Base-by-base conservation (phyloP, 192 early-diverging fungal species). In the Funneliformis geosporum region DNA sequence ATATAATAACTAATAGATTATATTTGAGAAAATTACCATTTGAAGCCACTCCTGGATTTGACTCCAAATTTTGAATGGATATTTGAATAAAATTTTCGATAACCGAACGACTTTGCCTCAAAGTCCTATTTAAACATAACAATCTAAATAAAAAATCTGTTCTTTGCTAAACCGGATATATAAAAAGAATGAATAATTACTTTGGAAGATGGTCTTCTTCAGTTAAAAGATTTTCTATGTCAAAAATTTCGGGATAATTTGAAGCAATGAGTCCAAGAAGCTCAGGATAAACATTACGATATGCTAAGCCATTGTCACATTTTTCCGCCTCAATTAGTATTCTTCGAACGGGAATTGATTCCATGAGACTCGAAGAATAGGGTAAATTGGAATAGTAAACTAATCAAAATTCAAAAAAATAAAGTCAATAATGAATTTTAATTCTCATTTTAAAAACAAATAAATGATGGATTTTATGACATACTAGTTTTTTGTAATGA, bases 221-320 rank as follows among this genome's bases (percentile, higher is more conserved):
- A 3, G 72, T 59, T 5, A 85, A n/a, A 12, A 85, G 80, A 60
- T 76, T 83, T 12, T 46, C 71, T 62, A 86, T 75, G 44, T 86
- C 83, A 33, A 86, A 84, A 16, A 84, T 69, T 39, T 86, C 83
- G 11, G 85, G 85, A 64, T 78, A 86, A 39, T 80, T 61, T 33
- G 73, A 79, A 43, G 85, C 83, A 10, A 79, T 70, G 5, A 84
- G 76, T 23, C 60, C 65, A 5, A 84, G 40, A 28, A 86, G 60
- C 66, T 86, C 85, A 59, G 85, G 81, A 72, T 86, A 86, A 21
- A 86, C 80, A 16, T 62, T 46, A 42, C 55, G 73, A 59, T 82
- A 86, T 33, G 72, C 83, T 0, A 74, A 38, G n/a, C 74, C 73
- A 4, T 76, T 27, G 21, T 79, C 76, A 42, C 73, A 71, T 38